These are phyloP conservation scores for Pilasporangium apinafurcum DNA, from an alignment of 352 stramenopile genomes.

Conservation along the genomic window DNA sequence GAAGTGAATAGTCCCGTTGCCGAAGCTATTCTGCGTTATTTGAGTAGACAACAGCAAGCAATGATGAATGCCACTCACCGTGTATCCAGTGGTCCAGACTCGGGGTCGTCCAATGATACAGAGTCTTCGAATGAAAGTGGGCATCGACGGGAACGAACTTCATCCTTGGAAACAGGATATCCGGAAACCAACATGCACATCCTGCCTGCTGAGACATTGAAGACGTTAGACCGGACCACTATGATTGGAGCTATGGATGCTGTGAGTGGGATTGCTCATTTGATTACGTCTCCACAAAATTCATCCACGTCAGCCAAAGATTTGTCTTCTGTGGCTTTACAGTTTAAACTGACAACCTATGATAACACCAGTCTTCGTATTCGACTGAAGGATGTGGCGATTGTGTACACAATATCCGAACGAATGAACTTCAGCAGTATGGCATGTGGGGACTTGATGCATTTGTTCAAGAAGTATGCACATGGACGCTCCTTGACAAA, in stretches of 20 bases:
- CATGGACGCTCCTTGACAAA: constrained; percentile 69
- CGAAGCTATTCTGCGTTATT: constrained; percentile 72
- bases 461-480: constrained; percentile 63
- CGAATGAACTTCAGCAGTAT: constrained; percentile 77
- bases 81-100: constrained; percentile 12
- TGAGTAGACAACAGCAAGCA: constrained; percentile 61
- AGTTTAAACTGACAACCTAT: constrained; percentile 86
- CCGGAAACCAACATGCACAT: constrained; percentile 25
- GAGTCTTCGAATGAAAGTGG: constrained; percentile 62
- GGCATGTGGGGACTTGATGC: constrained; percentile 51
- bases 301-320: constrained; percentile 39
- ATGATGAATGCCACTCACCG: constrained; percentile 17
- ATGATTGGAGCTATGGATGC: constrained; percentile 45
- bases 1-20: constrained; percentile 50
- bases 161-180: constrained; percentile 36
- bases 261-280: constrained; percentile 44
- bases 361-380: constrained; percentile 77
- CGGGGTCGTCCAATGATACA: constrained; percentile 55
- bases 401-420: constrained; percentile 84
- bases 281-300: constrained; percentile 48
- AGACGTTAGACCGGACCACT: constrained; percentile 25
- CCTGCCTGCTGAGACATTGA: constrained; percentile 29
- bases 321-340: constrained; percentile 64
- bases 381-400: constrained; percentile 78
- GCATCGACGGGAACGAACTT: constrained; percentile 19